These are phyloP conservation scores for Carex myosuroides DNA, from an alignment of 176 grass and related monocot genomes.

Conservation along the genomic window DNA sequence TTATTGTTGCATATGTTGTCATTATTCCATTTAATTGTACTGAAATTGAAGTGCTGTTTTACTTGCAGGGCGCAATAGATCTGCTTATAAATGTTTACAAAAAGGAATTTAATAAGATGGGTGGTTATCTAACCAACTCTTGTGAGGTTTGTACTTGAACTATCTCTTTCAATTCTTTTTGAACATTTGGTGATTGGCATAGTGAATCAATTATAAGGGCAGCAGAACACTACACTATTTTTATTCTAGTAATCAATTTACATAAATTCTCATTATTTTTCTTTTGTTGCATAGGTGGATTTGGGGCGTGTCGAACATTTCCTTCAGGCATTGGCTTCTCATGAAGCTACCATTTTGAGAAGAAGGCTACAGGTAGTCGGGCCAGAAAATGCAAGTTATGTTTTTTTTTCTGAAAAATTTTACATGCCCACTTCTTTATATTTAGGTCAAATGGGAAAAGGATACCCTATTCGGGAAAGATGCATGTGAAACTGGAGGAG, in stretches of 20 bases:
- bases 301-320: constrained; percentile 37
- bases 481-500: background rate
- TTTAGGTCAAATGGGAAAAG: constrained; percentile 7
- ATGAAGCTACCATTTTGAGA: constrained; percentile 30
- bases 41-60: background rate
- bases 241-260: constrained; percentile 14
- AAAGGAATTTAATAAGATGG: constrained; percentile 52
- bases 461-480: background rate
- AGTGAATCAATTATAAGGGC: background rate
- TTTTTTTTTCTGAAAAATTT: background rate
- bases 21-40: background rate
- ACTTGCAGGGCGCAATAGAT: constrained; percentile 32
- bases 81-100: constrained; percentile 47
- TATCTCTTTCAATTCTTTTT: constrained; percentile 15
- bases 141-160: constrained; percentile 29
- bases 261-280: background rate
- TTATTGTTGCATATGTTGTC: background rate
- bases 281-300: constrained; percentile 28
- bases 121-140: constrained; percentile 45
- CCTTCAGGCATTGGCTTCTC: constrained; percentile 28
- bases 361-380: constrained; percentile 23
- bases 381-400: background rate
- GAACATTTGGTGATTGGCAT: background rate
- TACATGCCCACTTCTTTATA: background rate
- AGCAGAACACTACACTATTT: background rate